Evolutionary conservation across 2,329 filamentous ascomycete species (phyloP).

Genomic region (Diplodia seriata): DNA sequence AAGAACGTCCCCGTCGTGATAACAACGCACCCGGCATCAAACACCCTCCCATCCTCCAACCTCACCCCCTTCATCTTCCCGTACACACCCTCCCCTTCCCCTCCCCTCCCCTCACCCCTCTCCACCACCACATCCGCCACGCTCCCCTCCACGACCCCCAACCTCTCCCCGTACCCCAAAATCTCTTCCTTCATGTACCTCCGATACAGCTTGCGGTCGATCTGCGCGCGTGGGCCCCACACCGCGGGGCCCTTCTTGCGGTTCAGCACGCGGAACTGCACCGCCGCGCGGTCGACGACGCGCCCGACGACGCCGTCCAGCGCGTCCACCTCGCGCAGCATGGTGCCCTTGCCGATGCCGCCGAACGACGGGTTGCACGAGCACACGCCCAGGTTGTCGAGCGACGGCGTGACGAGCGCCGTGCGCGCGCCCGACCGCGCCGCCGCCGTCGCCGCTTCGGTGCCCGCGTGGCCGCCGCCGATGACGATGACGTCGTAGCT

Average conservation of each 20-base stretch:
- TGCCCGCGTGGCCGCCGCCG: conserved; percentile 92
- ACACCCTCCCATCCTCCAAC: conserved; percentile 84
- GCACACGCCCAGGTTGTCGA: conserved; percentile 90
- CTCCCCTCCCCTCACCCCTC: conserved; percentile 63
- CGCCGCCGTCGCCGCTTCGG: conserved; percentile 90
- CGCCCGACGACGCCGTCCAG: conserved; percentile 87
- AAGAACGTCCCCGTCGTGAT: conserved; percentile 98
- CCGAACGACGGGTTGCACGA: conserved; percentile 98
- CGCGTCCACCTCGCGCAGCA: conserved; percentile 93
- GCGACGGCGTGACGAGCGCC: conserved; percentile 84
- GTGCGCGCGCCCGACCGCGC: conserved; percentile 88
- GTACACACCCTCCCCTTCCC: conserved; percentile 60
- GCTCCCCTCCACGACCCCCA: conserved; percentile 82
- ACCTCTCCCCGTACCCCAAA: conserved; percentile 70
- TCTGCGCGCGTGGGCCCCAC: conserved; percentile 96
- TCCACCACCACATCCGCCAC: conserved; percentile 90
- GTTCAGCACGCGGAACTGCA: conserved; percentile 94
- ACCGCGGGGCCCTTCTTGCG: conserved; percentile 90
- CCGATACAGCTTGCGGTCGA: conserved; percentile 88
- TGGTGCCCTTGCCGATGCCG: conserved; percentile 97
- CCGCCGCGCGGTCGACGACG: conserved; percentile 89
- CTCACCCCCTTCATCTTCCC: conserved; percentile 83
- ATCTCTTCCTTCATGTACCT: conserved; percentile 91
- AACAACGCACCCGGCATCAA: conserved; percentile 80
- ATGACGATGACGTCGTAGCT: conserved; percentile 94